Percentiles rank a stretch among this genome's conserved stretches.
phyloP scores from a whole-genome alignment of 2,329 filamentous ascomycete genomes.

The Myriosclerotinia scirpicola region DNA sequence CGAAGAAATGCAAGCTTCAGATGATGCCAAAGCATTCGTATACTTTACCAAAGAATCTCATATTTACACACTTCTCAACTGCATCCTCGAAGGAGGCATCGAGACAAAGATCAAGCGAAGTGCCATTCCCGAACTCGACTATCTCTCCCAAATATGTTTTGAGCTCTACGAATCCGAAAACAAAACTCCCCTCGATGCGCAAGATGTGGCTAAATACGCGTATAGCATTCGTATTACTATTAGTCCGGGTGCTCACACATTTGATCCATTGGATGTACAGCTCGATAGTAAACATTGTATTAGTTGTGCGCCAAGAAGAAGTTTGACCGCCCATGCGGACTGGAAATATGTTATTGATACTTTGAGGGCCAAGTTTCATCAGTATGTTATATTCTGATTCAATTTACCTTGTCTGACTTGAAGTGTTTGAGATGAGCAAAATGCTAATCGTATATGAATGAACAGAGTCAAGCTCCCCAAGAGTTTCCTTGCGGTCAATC shows the following conservation, averaged over 20 bases:
- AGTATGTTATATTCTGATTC: constrained; percentile 54
- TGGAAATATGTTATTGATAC: constrained; percentile 99
- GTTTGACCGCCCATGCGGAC: constrained; percentile 85
- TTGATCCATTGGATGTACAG: constrained; percentile 93
- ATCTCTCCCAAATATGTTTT: constrained; percentile 96
- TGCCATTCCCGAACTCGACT: constrained; percentile 95
- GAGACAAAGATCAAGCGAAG: constrained; percentile 95
- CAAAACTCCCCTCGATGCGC: constrained; percentile 38
- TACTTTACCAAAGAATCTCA: constrained; percentile 99
- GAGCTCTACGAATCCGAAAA: constrained; percentile 96
- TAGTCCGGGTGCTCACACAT: constrained; percentile 92
- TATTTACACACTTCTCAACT: constrained; percentile 97
- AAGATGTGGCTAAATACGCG: constrained; percentile 57
- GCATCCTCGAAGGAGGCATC: constrained; percentile 94
- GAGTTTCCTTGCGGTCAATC: constrained; percentile 42
- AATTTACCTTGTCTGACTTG: neutral
- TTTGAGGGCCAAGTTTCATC: constrained; percentile 89
- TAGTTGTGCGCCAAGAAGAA: constrained; percentile 85
- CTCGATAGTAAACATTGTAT: constrained; percentile 96
- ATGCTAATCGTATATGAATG: neutral
- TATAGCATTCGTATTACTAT: constrained; percentile 97
- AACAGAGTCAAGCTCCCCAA: constrained; percentile 42
- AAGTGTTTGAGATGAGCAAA: neutral
- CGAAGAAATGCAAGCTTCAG: constrained; percentile 93
- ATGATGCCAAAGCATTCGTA: constrained; percentile 93